phyloP scores from a whole-genome alignment of 2,329 filamentous ascomycete species.

The Lasiodiplodia sp. region DNA sequence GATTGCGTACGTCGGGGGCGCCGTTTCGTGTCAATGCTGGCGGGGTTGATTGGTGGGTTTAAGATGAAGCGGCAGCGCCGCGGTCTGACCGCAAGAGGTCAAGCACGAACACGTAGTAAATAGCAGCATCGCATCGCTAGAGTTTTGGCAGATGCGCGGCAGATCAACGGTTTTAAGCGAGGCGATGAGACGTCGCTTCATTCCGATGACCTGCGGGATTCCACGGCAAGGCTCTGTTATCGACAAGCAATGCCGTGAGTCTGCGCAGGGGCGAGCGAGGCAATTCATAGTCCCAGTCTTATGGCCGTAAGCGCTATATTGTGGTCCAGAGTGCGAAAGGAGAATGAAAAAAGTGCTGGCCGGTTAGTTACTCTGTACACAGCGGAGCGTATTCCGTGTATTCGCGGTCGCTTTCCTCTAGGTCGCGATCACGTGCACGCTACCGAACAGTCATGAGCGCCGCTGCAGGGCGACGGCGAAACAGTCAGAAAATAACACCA shows the following conservation, averaged over 20 bases:
- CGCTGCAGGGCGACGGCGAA: neutral
- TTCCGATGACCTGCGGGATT: neutral
- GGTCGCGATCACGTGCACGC: constrained; percentile 9
- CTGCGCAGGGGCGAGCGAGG: neutral
- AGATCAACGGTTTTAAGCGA: constrained; percentile 23
- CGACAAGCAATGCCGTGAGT: neutral
- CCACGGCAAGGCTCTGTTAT: neutral
- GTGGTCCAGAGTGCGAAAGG: too few relatives aligned
- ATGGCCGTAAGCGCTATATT: too few relatives aligned
- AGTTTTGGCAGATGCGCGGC: neutral
- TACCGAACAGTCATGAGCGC: neutral
- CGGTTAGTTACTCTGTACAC: neutral
- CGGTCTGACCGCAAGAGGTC: neutral
- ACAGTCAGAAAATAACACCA: neutral
- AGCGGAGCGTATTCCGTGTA: constrained; percentile 3
- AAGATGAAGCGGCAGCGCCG: neutral
- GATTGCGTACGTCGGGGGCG: neutral
- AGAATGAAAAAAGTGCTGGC: too few relatives aligned
- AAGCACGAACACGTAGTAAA: constrained; percentile 16
- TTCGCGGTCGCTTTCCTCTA: neutral
- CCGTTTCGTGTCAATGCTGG: neutral
- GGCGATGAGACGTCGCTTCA: neutral
- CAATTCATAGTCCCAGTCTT: too few relatives aligned
- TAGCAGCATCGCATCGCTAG: constrained; percentile 1
- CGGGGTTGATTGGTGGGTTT: neutral